Evolutionary conservation across 2,329 filamentous ascomycete genomes (phyloP).

Genomic region (Aspergillus arachidicola): DNA sequence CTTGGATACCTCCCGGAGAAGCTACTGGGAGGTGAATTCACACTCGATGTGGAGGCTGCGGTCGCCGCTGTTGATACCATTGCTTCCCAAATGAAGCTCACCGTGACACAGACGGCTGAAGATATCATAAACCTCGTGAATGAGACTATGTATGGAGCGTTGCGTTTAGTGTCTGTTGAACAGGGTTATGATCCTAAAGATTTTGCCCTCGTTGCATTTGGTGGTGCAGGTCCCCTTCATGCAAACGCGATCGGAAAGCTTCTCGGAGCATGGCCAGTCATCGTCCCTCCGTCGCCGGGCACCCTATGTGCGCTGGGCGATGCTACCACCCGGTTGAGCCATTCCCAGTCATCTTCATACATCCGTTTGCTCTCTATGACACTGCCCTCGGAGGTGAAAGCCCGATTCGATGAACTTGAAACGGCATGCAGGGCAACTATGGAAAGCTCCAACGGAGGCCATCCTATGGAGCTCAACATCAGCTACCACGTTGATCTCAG

Average conservation of each 20-base stretch:
- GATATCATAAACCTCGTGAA: constrained; percentile 55
- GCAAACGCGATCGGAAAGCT: constrained; percentile 54
- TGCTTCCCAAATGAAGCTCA: constrained; percentile 51
- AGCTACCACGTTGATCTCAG: constrained; percentile 50
- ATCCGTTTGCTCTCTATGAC: constrained; percentile 46
- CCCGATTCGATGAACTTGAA: constrained; percentile 40
- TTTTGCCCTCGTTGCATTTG: constrained; percentile 55
- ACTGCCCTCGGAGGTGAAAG: constrained; percentile 35
- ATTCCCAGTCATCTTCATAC: constrained; percentile 50
- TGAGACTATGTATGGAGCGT: constrained; percentile 55
- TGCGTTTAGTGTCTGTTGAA: constrained; percentile 55
- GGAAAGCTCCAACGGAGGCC: constrained; percentile 29
- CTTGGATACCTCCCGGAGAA: constrained; percentile 52
- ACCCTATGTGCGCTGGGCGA: constrained; percentile 55
- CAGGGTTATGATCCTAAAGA: constrained; percentile 55
- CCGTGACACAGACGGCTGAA: constrained; percentile 47
- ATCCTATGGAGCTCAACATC: constrained; percentile 25
- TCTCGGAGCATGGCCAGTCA: constrained; percentile 55
- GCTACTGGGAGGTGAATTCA: constrained; percentile 51
- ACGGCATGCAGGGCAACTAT: constrained; percentile 43
- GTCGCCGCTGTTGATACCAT: constrained; percentile 45
- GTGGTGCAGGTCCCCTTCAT: constrained; percentile 55
- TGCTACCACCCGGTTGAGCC: constrained; percentile 53
- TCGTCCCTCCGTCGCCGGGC: constrained; percentile 54
- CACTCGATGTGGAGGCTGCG: constrained; percentile 49